Evolutionary conservation across 306 rosid species (phyloP).

Genomic region (Quercus parvula): DNA sequence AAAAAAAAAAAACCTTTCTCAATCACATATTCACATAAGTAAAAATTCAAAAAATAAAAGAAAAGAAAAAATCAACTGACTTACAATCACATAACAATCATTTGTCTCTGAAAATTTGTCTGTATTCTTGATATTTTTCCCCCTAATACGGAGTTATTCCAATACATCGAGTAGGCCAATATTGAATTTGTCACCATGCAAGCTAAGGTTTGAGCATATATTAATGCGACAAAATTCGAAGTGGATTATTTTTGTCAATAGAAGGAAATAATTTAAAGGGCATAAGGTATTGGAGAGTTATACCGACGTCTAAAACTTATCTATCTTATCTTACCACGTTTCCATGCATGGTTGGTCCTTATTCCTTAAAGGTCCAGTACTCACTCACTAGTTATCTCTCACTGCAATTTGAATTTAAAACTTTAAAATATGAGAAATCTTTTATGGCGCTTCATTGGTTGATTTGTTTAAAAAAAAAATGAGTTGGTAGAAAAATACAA

Average conservation of each 20-base stretch:
- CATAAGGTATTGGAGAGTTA: neutral
- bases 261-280: neutral
- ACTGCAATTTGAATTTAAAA: neutral
- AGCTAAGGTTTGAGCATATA: neutral
- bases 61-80: neutral
- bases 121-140: neutral
- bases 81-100: neutral
- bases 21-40: neutral
- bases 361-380: neutral
- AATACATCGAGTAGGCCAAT: neutral
- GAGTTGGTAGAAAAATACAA: no score
- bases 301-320: neutral
- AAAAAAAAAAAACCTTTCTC: neutral
- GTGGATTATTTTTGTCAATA: neutral
- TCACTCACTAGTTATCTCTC: neutral
- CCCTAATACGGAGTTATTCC: neutral
- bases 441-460: no score
- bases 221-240: neutral
- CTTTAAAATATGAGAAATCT: no score
- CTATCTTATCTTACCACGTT: neutral
- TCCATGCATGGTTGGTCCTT: neutral
- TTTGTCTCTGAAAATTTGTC: neutral
- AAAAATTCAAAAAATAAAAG: neutral
- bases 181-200: neutral
- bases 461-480: no score